Conservation (phyloP, 225 moss, liverwort and hornwort species). For the Physcomitrium patens region DNA sequence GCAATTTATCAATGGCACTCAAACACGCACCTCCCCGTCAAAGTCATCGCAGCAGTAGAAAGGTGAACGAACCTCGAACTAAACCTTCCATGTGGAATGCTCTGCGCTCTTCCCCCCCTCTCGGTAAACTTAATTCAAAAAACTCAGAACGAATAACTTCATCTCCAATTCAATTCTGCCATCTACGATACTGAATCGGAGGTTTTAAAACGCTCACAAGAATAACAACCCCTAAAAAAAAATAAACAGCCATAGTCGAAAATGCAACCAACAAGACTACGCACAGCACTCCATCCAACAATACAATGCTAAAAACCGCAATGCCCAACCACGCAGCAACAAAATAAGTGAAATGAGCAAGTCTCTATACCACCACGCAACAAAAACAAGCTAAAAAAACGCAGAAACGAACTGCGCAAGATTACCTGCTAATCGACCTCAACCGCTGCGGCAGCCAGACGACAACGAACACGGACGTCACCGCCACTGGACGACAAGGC, state of each 20-base stretch:
- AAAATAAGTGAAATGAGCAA: neutral
- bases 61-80: neutral
- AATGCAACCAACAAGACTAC: slow-evolving; percentile 14
- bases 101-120: slow-evolving; percentile 1
- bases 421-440: no score
- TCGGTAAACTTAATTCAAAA: slow-evolving; percentile 25
- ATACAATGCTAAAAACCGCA: slow-evolving; percentile 1
- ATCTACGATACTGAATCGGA: no score
- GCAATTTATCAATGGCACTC: neutral
- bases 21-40: slow-evolving; percentile 3
- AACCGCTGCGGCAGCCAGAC: no score
- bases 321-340: slow-evolving; percentile 7
- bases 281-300: slow-evolving; percentile 1
- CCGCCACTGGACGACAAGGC: no score
- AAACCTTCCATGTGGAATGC: neutral
- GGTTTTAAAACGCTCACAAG: neutral
- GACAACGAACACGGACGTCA: no score
- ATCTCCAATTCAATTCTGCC: neutral
- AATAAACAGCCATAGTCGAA: neutral
- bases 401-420: no score
- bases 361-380: neutral
- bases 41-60: neutral
- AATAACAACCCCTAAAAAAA: neutral
- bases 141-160: neutral
- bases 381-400: no score